Evolutionary conservation across 2,329 filamentous ascomycete genomes (phyloP).

Genomic region (Xylariales sp.): DNA sequence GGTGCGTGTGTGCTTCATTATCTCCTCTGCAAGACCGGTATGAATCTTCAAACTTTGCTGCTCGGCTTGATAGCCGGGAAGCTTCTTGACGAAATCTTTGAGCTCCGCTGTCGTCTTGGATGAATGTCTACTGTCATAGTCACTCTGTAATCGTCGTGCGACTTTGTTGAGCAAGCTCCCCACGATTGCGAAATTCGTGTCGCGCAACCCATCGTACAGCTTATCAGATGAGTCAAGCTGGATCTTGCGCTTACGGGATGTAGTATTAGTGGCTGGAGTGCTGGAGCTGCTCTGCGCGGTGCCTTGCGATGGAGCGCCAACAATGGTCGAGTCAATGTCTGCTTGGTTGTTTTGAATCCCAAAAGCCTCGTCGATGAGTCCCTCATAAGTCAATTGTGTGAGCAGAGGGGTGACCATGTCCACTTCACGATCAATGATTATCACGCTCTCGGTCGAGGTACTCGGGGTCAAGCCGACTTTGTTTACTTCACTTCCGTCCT

Average conservation of each 20-base stretch:
- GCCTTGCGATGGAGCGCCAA: constrained; percentile 66
- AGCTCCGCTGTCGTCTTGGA: constrained; percentile 88
- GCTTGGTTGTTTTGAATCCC: constrained; percentile 89
- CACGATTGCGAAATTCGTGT: constrained; percentile 94
- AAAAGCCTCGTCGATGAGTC: constrained; percentile 89
- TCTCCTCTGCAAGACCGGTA: constrained; percentile 87
- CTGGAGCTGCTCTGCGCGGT: constrained; percentile 48
- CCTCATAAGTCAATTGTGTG: constrained; percentile 95
- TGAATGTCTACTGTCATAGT: constrained; percentile 83
- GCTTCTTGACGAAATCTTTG: constrained; percentile 89
- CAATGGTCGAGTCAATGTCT: constrained; percentile 85
- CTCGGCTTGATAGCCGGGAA: constrained; percentile 89
- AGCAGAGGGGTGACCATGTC: constrained; percentile 90
- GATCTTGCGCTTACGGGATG: constrained; percentile 78
- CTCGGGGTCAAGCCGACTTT: constrained; percentile 76
- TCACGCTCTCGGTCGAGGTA: constrained; percentile 80
- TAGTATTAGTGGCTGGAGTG: constrained; percentile 46
- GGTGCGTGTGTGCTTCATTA: constrained; percentile 86
- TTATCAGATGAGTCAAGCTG: constrained; percentile 85
- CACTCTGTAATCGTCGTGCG: constrained; percentile 75
- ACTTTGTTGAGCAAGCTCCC: constrained; percentile 86
- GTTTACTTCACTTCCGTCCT: constrained; percentile 60
- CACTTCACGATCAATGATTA: constrained; percentile 92
- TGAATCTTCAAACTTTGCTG: constrained; percentile 91
- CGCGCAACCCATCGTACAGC: constrained; percentile 80